These are phyloP conservation scores for Paramecium caudatum DNA, from an alignment of 73 alveolate species.

Conservation along the genomic window DNA sequence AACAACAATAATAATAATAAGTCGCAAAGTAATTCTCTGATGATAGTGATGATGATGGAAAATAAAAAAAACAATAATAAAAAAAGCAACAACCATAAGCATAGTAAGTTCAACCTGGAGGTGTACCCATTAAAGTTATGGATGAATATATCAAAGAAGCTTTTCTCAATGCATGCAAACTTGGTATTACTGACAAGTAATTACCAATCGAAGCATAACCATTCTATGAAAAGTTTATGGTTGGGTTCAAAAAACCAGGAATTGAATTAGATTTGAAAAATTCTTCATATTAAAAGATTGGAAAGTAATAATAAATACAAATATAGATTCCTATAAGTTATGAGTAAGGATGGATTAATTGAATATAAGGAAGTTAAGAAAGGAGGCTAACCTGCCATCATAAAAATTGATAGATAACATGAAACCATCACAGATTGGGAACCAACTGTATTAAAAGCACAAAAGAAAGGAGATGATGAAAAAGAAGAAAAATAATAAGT, in stretches of 20 bases:
- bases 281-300: slow-evolving; percentile 49
- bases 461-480: slow-evolving; percentile 25
- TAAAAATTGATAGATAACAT: slow-evolving; percentile 44
- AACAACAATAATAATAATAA: slow-evolving; percentile 22
- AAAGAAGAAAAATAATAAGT: not conserved
- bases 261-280: slow-evolving; percentile 60
- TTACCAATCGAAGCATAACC: slow-evolving; percentile 59
- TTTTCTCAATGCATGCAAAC: slow-evolving; percentile 53
- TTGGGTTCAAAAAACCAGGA: not conserved
- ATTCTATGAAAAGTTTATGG: slow-evolving; percentile 54
- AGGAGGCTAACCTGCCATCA: slow-evolving; percentile 18
- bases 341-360: slow-evolving; percentile 55
- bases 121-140: slow-evolving; percentile 58
- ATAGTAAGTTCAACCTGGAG: slow-evolving; percentile 20
- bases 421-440: slow-evolving; percentile 43
- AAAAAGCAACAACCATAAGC: not conserved
- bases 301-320: not conserved
- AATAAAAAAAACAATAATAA: slow-evolving; percentile 13
- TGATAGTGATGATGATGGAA: slow-evolving; percentile 46
- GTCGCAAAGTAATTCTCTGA: not conserved
- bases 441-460: slow-evolving; percentile 41
- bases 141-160: slow-evolving; percentile 64
- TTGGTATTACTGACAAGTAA: slow-evolving; percentile 58
- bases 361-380: slow-evolving; percentile 56
- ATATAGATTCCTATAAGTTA: slow-evolving; percentile 40